Base-by-base conservation (phyloP, 495 filamentous ascomycete species). In the Aspergillus sparsus region DNA sequence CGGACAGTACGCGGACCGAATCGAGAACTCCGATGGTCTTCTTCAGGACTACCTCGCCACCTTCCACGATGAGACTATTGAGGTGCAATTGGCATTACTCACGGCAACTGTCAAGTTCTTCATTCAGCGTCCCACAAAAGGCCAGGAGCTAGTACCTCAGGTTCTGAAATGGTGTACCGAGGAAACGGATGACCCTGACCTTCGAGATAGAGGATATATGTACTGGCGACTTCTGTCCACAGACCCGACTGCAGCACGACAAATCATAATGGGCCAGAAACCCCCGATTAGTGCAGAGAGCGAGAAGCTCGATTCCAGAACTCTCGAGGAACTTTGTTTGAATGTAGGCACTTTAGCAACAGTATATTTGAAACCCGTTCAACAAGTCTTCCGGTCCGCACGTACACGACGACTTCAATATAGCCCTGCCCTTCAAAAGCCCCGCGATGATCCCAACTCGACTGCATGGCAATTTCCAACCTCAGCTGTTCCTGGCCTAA, bases 121-220 rank as follows among this genome's bases (percentile, higher is more conserved):
- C 77, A 96, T 99, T 63, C 93, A 97, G 66, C 87, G 94, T 13
- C 94, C 94, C 2, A 97, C 93, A 18, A 97, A 96, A 70, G 93
- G 92, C 57, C 92, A 96, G 67, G 85, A 93, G 27, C 82, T 99
- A 7, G 94, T 99, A 1, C 94, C 94, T 12, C 92, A 93, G 65
- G 93, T 98, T 3, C 85, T 99, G 35, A 97, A 97, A 74, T 97
- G 93, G 93, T 95, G 95, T 50, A 99, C 94, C 1, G 94, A 97
- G 68, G 94, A 99, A 69, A 99, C 94, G 18, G 94, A 99, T 70
- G 96, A 98, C 73, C 95, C 95, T 0, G 94, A 99, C 69, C 85
- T 99, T 34, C 83, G 94, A 45, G 94, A 99, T 69, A 82, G 94
- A 61, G 94, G 94, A 10, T 98, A 97, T 78, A 97, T 99, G 91